These are phyloP conservation scores for Kluyveromyces marxianus DNA, from an alignment of 1,139 yeast species.

Conservation along the genomic window DNA sequence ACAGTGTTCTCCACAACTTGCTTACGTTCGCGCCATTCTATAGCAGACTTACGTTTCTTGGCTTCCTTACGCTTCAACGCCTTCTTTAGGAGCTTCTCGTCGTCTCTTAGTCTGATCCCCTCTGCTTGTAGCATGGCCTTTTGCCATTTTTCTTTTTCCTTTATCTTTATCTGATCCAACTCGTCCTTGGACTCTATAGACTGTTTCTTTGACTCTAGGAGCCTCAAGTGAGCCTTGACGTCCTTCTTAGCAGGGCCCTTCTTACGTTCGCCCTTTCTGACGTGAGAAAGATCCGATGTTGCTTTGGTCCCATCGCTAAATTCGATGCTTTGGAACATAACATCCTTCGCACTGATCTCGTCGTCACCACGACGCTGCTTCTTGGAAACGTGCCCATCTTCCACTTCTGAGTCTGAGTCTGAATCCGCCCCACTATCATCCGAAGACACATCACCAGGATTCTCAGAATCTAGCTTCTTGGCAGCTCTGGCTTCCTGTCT, in stretches of 20 bases:
- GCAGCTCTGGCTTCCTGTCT: slow-evolving; percentile 33
- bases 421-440: slow-evolving; percentile 32
- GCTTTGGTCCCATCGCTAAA: slow-evolving; percentile 78
- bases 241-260: slow-evolving; percentile 87
- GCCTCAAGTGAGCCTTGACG: slow-evolving; percentile 70
- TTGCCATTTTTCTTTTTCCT: slow-evolving; percentile 79
- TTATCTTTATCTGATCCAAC: slow-evolving; percentile 52
- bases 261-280: slow-evolving; percentile 47
- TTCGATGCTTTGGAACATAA: slow-evolving; percentile 74
- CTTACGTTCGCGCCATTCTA: slow-evolving; percentile 83
- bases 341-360: slow-evolving; percentile 31
- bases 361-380: slow-evolving; percentile 35
- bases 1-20: slow-evolving; percentile 69
- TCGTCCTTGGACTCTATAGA: slow-evolving; percentile 54
- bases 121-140: slow-evolving; percentile 79
- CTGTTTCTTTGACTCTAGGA: slow-evolving; percentile 66
- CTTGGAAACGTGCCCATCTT: slow-evolving; percentile 29
- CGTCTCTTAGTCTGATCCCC: slow-evolving; percentile 82
- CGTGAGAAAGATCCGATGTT: slow-evolving; percentile 62
- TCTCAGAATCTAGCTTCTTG: slow-evolving; percentile 33
- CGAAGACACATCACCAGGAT: slow-evolving; percentile 35
- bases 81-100: slow-evolving; percentile 78
- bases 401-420: slow-evolving; percentile 38
- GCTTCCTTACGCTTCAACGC: slow-evolving; percentile 79
- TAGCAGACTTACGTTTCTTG: slow-evolving; percentile 69